Conservation (phyloP, 2,329 filamentous ascomycete genomes). For the Aspergillus sp. region DNA sequence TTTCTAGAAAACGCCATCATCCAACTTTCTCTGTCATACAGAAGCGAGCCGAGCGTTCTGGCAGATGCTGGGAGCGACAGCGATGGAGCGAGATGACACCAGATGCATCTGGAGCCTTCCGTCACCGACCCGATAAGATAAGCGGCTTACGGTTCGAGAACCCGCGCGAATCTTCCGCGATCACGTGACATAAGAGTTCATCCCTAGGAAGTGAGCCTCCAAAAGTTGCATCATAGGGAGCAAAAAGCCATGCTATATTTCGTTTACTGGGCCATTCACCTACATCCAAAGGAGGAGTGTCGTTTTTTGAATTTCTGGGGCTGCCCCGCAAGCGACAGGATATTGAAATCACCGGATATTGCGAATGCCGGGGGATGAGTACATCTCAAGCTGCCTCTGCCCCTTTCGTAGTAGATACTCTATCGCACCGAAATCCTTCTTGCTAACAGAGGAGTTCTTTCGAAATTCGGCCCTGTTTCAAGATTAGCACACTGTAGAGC, state of each 20-base stretch:
- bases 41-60: slow-evolving; percentile 11
- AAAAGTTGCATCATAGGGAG: neutral
- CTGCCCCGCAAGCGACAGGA: neutral
- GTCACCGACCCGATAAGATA: slow-evolving; percentile 26
- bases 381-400: slow-evolving; percentile 76
- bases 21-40: slow-evolving; percentile 1
- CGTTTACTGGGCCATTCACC: neutral
- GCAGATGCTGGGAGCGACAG: slow-evolving; percentile 2
- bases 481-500: neutral
- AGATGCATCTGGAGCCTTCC: slow-evolving; percentile 18
- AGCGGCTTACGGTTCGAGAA: slow-evolving; percentile 12
- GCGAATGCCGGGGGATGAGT: slow-evolving; percentile 76
- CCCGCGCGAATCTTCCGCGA: slow-evolving; percentile 18
- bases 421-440: slow-evolving; percentile 82
- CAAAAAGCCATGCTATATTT: neutral
- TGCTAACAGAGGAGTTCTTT: slow-evolving; percentile 68
- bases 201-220: neutral
- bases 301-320: neutral
- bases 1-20: slow-evolving; percentile 22
- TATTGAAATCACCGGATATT: slow-evolving; percentile 58
- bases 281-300: neutral
- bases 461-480: slow-evolving; percentile 70
- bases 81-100: neutral
- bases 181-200: neutral
- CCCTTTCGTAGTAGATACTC: slow-evolving; percentile 85